Evolutionary conservation across 257 asterid genomes (phyloP), one percentile per base, ranked within the genome.

Genomic region (Przewalskia tangutica): DNA sequence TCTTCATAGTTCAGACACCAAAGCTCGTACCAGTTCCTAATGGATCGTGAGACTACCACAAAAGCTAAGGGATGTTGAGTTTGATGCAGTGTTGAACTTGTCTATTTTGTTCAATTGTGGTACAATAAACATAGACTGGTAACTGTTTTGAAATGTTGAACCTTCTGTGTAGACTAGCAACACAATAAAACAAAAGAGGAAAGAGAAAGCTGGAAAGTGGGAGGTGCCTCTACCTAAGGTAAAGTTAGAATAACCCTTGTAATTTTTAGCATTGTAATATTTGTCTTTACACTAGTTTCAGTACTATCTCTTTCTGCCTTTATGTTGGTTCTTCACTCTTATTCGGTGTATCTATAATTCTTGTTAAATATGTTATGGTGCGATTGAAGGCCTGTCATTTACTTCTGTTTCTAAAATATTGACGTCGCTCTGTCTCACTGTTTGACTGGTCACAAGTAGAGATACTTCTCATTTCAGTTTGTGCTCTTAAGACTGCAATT

Each of bases 211-310:
- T n/a, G n/a, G n/a, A n/a, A n/a, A n/a, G 86, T 95, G 99, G 99
- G 98, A 94, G 77, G 99, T 95, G 79, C 99, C 98, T 84, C 89
- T 95, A 32, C 99, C 99, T 51, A 95, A 95, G 98, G 99, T 95
- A 87, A 18, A 20, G 11, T 71, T 27, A 65, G 73, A 65, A 65
- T 34, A 16, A n/a, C 23, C 51, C 51, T 38, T 36, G n/a, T n/a
- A n/a, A n/a, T n/a, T n/a, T n/a, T n/a, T 67, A 2, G 6, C 34
- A 48, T 23, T 17, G 38, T 50, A 53, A 46, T 48, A n/a, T n/a
- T 73, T 23, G 60, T 48, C 23, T 27, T 0, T 48, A 53, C 20
- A 7, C 56, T 23, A 7, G 10, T 44, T 27, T 20, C 40, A 5
- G 7, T 48, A 0, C 79, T 7, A 27, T 73, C 79, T 73, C 18